Conservation (phyloP, 371 early-diverging fungal genomes). For the Umbelopsis sp. region DNA sequence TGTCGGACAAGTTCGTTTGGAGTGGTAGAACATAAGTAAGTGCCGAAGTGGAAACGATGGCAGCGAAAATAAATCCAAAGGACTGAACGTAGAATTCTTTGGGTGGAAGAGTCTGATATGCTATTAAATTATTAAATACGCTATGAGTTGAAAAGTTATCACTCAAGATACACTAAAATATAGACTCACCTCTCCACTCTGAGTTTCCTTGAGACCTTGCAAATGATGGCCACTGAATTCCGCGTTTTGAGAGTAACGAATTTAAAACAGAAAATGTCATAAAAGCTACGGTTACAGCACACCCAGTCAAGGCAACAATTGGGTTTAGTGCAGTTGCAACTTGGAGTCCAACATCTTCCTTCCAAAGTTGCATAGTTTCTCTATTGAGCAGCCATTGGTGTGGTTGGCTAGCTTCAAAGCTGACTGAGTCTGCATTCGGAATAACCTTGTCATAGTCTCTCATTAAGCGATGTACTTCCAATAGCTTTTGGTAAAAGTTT, state of each 20-base stretch:
- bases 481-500: conserved; percentile 27
- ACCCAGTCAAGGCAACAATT: conserved; percentile 21
- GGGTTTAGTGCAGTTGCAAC: conserved; percentile 35
- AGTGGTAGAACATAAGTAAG: conserved; percentile 4
- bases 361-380: conserved; percentile 28
- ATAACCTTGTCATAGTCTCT: conserved; percentile 25
- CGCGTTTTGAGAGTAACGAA: conserved; percentile 32
- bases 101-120: conserved; percentile 2
- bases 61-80: conserved; percentile 27
- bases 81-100: conserved; percentile 33
- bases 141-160: not conserved
- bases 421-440: not conserved
- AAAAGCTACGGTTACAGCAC: conserved; percentile 18
- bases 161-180: not conserved
- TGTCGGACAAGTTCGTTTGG: conserved; percentile 30
- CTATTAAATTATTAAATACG: not conserved
- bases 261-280: conserved; percentile 21
- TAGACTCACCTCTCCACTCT: not conserved
- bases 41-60: conserved; percentile 23
- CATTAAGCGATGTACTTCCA: conserved; percentile 39
- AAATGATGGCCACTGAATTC: conserved; percentile 25
- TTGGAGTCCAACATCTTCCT: conserved; percentile 29
- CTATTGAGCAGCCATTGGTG: conserved; percentile 29
- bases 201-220: not conserved
- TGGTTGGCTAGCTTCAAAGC: conserved; percentile 17